phyloP scores from a whole-genome alignment of 1,284 basidiomycete genomes.

The Ganoderma boninense region DNA sequence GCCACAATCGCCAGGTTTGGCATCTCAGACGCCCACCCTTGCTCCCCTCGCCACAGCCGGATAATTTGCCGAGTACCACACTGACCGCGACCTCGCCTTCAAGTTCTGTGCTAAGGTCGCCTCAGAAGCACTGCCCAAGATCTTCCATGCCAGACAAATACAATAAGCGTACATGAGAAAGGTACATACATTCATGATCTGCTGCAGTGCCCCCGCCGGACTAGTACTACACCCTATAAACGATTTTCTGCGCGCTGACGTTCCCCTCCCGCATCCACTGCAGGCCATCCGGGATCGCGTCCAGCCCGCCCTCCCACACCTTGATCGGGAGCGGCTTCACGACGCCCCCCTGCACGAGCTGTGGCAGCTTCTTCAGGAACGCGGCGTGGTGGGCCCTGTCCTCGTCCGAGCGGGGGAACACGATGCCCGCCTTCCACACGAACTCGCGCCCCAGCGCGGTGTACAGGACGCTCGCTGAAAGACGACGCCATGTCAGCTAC shows the following conservation, averaged over 20 bases:
- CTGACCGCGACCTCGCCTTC: no score
- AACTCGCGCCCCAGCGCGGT: slow-evolving; percentile 35
- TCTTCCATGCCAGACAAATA: not conserved
- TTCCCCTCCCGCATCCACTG: slow-evolving; percentile 39
- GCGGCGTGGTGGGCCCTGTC: slow-evolving; percentile 33
- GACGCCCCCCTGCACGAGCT: slow-evolving; percentile 30
- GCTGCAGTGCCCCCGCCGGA: not conserved
- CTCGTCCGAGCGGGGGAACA: slow-evolving; percentile 23
- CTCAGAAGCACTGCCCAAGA: not conserved
- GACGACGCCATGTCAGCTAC: not conserved
- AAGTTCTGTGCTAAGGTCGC: no score
- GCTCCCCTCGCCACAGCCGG: no score
- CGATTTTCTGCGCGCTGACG: slow-evolving; percentile 40
- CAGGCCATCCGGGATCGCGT: slow-evolving; percentile 34
- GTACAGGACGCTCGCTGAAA: slow-evolving; percentile 34
- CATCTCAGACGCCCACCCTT: no score
- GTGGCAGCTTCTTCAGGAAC: slow-evolving; percentile 38
- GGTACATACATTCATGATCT: not conserved
- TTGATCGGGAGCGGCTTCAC: slow-evolving; percentile 35
- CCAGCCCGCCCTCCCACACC: slow-evolving; percentile 36
- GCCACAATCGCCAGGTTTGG: no score
- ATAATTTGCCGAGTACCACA: no score
- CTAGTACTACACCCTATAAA: slow-evolving; percentile 26
- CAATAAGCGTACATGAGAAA: not conserved
- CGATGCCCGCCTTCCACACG: slow-evolving; percentile 8